phyloP scores from a whole-genome alignment of 768 basidiomycete species.

The Rhodotorula kratochvilovae region DNA sequence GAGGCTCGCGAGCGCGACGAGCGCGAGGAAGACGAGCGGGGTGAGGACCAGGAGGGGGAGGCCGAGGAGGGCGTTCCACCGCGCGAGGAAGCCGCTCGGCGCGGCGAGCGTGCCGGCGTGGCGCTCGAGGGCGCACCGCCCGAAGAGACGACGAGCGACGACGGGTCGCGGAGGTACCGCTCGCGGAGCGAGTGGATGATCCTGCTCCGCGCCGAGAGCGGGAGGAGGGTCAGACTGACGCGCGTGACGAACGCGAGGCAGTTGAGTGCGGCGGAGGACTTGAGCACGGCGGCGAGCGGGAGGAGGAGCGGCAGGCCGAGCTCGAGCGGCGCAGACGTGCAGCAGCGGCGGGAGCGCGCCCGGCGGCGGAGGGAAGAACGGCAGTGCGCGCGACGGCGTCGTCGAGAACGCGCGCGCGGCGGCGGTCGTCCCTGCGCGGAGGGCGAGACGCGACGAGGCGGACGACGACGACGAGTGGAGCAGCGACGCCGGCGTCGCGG shows the following conservation, averaged over 20 bases:
- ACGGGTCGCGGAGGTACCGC: conserved; percentile 33
- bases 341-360: neutral
- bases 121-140: conserved; percentile 3
- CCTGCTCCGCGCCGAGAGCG: conserved; percentile 27
- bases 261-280: conserved; percentile 33
- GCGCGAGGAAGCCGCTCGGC: conserved; percentile 9
- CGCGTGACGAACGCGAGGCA: conserved; percentile 27
- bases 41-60: conserved; percentile 27
- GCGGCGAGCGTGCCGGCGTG: conserved; percentile 1
- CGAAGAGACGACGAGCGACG: conserved; percentile 16
- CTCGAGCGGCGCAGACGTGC: neutral
- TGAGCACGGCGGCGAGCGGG: conserved; percentile 30
- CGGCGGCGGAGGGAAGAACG: neutral
- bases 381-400: neutral
- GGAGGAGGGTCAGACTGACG: conserved; percentile 34
- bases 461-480: neutral
- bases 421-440: no score
- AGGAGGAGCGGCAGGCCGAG: conserved; percentile 23
- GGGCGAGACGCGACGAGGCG: neutral
- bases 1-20: conserved; percentile 32
- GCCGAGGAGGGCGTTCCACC: conserved; percentile 32
- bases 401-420: conserved; percentile 10
- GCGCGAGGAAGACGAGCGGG: conserved; percentile 36
- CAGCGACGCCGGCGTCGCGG: neutral
- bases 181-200: conserved; percentile 29